Conservation (phyloP, 2,329 filamentous ascomycete species). For the Calycina marina region DNA sequence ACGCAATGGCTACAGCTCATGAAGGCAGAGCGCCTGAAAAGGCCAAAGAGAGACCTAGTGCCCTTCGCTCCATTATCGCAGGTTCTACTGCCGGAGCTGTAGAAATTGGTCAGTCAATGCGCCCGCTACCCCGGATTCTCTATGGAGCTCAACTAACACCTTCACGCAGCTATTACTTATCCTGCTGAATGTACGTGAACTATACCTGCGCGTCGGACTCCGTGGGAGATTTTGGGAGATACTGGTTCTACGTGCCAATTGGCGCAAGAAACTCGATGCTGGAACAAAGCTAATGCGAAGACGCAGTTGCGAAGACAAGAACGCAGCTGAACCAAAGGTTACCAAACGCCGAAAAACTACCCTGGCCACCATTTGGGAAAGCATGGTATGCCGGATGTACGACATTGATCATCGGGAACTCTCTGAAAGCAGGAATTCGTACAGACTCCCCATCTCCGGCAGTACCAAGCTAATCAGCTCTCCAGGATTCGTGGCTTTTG, state of each 20-base stretch:
- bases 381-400: constrained; percentile 99
- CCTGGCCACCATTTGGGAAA: constrained; percentile 82
- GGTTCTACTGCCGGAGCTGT: constrained; percentile 88
- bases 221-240: not conserved
- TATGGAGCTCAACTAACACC: constrained; percentile 6
- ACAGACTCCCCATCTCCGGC: constrained; percentile 24
- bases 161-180: constrained; percentile 62
- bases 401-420: constrained; percentile 92
- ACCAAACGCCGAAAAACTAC: constrained; percentile 69
- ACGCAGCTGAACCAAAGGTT: constrained; percentile 83
- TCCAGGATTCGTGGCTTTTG: constrained; percentile 82
- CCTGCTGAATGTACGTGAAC: constrained; percentile 77
- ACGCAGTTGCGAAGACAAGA: constrained; percentile 72
- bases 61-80: constrained; percentile 78
- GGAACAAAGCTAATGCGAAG: not conserved
- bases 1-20: constrained; percentile 8
- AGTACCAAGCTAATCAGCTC: not conserved
- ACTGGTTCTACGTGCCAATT: no score
- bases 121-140: not conserved
- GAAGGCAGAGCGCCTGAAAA: constrained; percentile 19
- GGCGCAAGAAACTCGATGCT: not conserved
- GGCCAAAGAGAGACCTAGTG: constrained; percentile 46
- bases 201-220: not conserved
- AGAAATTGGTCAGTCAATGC: constrained; percentile 75
- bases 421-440: constrained; percentile 90